These are phyloP conservation scores for Colletotrichum acutatum DNA, from an alignment of 2,329 filamentous ascomycete genomes.

Conservation along the genomic window DNA sequence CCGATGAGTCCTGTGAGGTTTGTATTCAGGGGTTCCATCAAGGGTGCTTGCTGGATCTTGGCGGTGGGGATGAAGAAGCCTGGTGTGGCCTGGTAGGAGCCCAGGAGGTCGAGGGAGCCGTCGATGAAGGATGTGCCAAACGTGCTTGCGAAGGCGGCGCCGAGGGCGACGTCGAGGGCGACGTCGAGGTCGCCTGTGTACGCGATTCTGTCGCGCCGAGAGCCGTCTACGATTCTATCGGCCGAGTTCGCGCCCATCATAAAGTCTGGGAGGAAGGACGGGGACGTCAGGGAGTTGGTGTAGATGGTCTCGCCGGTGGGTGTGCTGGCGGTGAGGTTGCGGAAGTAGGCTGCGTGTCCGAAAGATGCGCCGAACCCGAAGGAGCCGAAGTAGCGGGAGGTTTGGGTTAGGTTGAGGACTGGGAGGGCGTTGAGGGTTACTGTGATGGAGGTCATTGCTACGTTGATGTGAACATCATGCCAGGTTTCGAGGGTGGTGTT, in stretches of 20 bases:
- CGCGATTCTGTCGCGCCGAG: constrained; percentile 46
- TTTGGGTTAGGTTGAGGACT: constrained; percentile 43
- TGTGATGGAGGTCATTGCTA: constrained; percentile 7
- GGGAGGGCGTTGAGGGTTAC: constrained; percentile 36
- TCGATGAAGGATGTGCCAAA: constrained; percentile 40
- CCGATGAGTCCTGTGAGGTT: constrained; percentile 47
- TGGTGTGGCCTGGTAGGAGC: constrained; percentile 41
- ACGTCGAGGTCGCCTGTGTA: constrained; percentile 47
- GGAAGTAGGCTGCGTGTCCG: constrained; percentile 42
- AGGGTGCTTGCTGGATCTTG: constrained; percentile 45
- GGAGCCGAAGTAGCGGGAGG: constrained; percentile 41
- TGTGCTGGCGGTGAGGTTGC: constrained; percentile 34
- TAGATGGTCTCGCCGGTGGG: constrained; percentile 38
- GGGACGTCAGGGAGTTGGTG: constrained; percentile 41
- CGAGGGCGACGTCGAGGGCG: constrained; percentile 38
- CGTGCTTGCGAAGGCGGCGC: constrained; percentile 42
- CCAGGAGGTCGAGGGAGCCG: constrained; percentile 39
- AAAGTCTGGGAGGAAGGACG: constrained; percentile 44
- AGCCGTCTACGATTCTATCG: constrained; percentile 47
- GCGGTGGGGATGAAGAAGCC: constrained; percentile 46
- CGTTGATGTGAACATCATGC: constrained; percentile 29
- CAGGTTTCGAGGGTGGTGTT: constrained; percentile 22
- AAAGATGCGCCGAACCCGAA: constrained; percentile 46
- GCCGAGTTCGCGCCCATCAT: constrained; percentile 47
- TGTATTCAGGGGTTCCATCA: constrained; percentile 35